Conservation (phyloP, 352 stramenopile genomes). For the Phytopythium litorale region DNA sequence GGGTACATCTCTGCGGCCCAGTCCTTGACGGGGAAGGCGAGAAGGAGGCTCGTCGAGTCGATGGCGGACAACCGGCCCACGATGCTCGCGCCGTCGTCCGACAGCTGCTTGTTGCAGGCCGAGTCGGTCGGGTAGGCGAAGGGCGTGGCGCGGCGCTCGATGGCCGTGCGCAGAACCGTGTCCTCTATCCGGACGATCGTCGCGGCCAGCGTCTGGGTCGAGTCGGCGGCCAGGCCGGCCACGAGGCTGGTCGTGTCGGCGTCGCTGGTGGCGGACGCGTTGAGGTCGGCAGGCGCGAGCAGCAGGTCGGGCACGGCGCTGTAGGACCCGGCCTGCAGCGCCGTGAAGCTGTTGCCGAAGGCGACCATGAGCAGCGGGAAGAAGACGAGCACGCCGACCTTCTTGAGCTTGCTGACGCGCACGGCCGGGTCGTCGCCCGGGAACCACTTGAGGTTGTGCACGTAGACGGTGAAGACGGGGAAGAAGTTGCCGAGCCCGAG, state of each 20-base stretch:
- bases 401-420: constrained; percentile 10
- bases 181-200: constrained; percentile 26
- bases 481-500: constrained; percentile 37
- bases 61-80: constrained; percentile 14
- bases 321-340: constrained; percentile 36
- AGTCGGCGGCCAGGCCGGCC: constrained; percentile 29
- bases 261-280: constrained; percentile 16
- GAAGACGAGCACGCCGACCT: constrained; percentile 26
- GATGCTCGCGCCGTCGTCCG: not conserved
- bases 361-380: constrained; percentile 39
- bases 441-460: constrained; percentile 49
- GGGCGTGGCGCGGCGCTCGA: constrained; percentile 17
- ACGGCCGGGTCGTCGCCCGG: constrained; percentile 19
- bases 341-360: constrained; percentile 43
- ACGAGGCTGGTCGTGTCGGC: constrained; percentile 34
- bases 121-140: constrained; percentile 32
- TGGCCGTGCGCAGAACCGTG: constrained; percentile 39
- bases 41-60: constrained; percentile 18
- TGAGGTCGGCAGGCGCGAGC: constrained; percentile 1
- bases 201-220: constrained; percentile 15
- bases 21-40: constrained; percentile 22
- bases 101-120: constrained; percentile 21
- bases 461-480: constrained; percentile 37
- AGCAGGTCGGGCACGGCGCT: constrained; percentile 24
- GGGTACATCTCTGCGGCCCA: constrained; percentile 23